Base-by-base conservation (phyloP, 495 filamentous ascomycete species). In the Patellaria atrata region DNA sequence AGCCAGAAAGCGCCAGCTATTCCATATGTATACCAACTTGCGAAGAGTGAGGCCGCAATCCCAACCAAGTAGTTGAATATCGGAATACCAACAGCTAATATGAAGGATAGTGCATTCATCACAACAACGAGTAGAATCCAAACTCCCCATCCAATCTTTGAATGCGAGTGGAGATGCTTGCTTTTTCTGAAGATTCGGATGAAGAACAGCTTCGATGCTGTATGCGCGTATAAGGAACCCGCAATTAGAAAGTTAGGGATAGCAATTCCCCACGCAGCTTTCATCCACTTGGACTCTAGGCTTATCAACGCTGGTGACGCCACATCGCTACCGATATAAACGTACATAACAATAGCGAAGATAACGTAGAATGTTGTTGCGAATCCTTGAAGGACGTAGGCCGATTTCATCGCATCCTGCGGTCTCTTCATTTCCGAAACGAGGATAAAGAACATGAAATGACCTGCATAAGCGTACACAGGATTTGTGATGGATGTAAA, bases 361-460 rank as follows among this genome's bases (percentile, higher is more conserved):
- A 73, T 59, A 22, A 62, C 61, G 43, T 70, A 74, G 11, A 71
- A 60, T 21, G 60, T 58, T 20, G 57, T 59, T 4, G 67, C 67
- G 40, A 71, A 62, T 0, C 40, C 41, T 34, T 56, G 37, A 46
- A 40, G 60, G 38, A 16, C 68, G 51, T 31, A 71, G 52, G 29
- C 61, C 1, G 69, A 57, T 34, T 71, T 69, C 43, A 68, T 66
- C 30, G 67, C 68, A 35, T 73, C 64, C 27, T 69, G 60, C 0
- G 70, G 70, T 15, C 50, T 49, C 38, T 65, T 58, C 69, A 74
- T 73, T 45, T 74, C 70, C 2, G 68, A 59, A 36, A 73, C 68
- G 37, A 73, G 58, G 22, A 62, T 63, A 16, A 68, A 68, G 46
- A 73, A 72, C 46, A 70, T 61, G 43, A 72, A 53, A 22, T 53